Evolutionary conservation across 768 basidiomycete species (phyloP).

Genomic region (Mycena indigotica): DNA sequence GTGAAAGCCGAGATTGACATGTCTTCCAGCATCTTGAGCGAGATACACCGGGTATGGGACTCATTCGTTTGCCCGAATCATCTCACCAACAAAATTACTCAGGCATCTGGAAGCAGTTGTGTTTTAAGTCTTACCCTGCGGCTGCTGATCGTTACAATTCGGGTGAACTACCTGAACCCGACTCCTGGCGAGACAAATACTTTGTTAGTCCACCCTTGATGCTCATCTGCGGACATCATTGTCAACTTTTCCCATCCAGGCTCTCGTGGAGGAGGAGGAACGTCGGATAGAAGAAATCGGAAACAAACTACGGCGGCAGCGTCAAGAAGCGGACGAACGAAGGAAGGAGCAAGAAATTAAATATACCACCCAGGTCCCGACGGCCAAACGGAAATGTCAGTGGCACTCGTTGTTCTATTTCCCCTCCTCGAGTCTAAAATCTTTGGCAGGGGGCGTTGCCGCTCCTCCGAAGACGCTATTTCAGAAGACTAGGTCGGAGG

Average conservation of each 20-base stretch:
- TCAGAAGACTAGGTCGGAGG: constrained; percentile 74
- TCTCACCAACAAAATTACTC: constrained; percentile 11
- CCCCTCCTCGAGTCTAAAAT: constrained; percentile 21
- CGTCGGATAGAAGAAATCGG: constrained; percentile 65
- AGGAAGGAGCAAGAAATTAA: constrained; percentile 80
- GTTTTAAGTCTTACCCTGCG: constrained; percentile 60
- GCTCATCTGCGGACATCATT: constrained; percentile 13
- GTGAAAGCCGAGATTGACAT: constrained; percentile 3
- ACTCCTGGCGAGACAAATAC: constrained; percentile 70
- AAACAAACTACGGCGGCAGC: constrained; percentile 62
- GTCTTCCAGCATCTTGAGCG: constrained; percentile 49
- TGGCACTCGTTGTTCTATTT: too few relatives aligned
- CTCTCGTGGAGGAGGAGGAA: constrained; percentile 59
- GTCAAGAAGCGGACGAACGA: constrained; percentile 70
- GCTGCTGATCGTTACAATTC: constrained; percentile 49
- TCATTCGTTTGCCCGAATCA: constrained; percentile 2
- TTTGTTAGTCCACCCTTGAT: constrained; percentile 49
- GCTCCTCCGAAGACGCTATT: constrained; percentile 67
- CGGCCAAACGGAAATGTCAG: constrained; percentile 68
- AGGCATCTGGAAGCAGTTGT: constrained; percentile 73
- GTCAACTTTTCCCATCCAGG: constrained; percentile 44
- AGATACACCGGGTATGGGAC: constrained; percentile 54
- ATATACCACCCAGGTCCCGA: constrained; percentile 68
- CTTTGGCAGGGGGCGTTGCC: constrained; percentile 37
- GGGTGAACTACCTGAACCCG: constrained; percentile 46